A percentile compares a stretch with the other conserved stretches of the same genome.
Evolutionary conservation across 306 rosid species (phyloP).

Genomic region (Heteromeles arbutifolia): DNA sequence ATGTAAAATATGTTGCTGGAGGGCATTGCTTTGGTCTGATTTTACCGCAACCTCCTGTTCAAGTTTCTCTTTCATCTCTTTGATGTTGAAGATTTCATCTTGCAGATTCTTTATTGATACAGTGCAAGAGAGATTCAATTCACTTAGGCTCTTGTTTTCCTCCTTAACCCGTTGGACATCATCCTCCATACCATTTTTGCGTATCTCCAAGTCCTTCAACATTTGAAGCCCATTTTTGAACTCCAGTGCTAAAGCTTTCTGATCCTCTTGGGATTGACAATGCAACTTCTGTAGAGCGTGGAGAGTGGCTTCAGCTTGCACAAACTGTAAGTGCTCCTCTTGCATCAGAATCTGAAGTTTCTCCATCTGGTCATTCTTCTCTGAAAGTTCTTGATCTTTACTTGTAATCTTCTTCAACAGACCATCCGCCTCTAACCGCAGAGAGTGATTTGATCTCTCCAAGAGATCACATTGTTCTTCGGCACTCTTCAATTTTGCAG

Average conservation of each 20-base stretch:
- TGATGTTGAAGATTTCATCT: constrained; percentile 63
- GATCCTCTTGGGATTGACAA: constrained; percentile 78
- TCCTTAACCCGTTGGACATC: constrained; percentile 56
- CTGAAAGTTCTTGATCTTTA: constrained; percentile 72
- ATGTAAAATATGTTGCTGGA: constrained; percentile 50
- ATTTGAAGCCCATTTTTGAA: constrained; percentile 71
- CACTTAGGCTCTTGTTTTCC: constrained; percentile 65
- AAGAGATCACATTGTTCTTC: constrained; percentile 50
- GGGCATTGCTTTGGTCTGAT: constrained; percentile 57
- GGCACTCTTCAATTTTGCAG: constrained; percentile 46
- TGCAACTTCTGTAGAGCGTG: constrained; percentile 62
- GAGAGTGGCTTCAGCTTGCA: constrained; percentile 72
- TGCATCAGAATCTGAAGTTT: constrained; percentile 64
- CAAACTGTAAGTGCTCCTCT: constrained; percentile 65
- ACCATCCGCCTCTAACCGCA: constrained; percentile 56
- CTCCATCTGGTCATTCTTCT: constrained; percentile 61
- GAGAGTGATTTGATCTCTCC: constrained; percentile 68
- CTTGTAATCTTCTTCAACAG: constrained; percentile 61
- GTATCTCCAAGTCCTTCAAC: constrained; percentile 64
- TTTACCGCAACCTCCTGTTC: constrained; percentile 55
- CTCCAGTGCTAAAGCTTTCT: constrained; percentile 74
- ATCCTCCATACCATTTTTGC: constrained; percentile 62
- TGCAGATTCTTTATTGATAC: constrained; percentile 48
- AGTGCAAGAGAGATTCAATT: constrained; percentile 45
- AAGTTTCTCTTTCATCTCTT: constrained; percentile 78